phyloP scores from a whole-genome alignment of 352 stramenopile genomes.

The Pythium aphanidermatum region DNA sequence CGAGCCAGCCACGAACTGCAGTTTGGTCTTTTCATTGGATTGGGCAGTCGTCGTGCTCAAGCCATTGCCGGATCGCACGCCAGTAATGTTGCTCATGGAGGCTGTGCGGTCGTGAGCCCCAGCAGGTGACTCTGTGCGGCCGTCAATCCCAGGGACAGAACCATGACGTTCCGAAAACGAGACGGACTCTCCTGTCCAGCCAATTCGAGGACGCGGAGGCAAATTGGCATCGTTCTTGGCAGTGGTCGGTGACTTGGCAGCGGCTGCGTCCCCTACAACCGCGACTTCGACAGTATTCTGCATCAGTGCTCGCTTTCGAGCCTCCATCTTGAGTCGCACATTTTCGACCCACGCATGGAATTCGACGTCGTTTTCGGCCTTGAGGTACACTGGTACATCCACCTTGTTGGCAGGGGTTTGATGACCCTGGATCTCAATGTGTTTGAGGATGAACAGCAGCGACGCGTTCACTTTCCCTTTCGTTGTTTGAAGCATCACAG shows the following conservation, averaged over 20 bases:
- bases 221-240: neutral
- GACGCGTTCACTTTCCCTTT: slow-evolving; percentile 23
- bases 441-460: slow-evolving; percentile 37
- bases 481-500: slow-evolving; percentile 13
- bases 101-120: neutral
- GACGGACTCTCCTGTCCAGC: slow-evolving; percentile 4
- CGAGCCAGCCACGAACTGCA: slow-evolving; percentile 20
- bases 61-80: neutral
- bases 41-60: neutral
- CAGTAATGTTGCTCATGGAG: slow-evolving; percentile 12
- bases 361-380: slow-evolving; percentile 36
- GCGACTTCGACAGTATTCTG: slow-evolving; percentile 14
- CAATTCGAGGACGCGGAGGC: neutral
- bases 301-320: slow-evolving; percentile 27
- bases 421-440: slow-evolving; percentile 37
- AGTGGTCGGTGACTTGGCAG: neutral
- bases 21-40: slow-evolving; percentile 4
- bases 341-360: slow-evolving; percentile 44
- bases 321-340: slow-evolving; percentile 45
- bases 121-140: neutral
- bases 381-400: slow-evolving; percentile 46
- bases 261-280: slow-evolving; percentile 6
- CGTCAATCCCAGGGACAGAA: neutral
- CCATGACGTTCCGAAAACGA: slow-evolving; percentile 11
- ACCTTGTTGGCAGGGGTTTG: slow-evolving; percentile 28